Conservation (phyloP, 192 early-diverging fungal genomes). For the Linnemannia elongata region DNA sequence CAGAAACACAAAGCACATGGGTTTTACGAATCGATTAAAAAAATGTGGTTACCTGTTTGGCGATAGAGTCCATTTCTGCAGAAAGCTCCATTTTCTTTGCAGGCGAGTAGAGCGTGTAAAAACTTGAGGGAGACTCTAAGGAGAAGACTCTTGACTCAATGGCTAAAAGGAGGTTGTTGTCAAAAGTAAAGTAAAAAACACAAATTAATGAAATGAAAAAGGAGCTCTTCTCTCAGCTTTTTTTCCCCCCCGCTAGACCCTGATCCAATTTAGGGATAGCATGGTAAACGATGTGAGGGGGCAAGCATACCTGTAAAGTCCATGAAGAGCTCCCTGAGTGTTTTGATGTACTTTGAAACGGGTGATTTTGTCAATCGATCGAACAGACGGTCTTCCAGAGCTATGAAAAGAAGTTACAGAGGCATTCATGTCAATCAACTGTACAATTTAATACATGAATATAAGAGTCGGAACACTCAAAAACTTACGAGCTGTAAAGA, state of each 20-base stretch:
- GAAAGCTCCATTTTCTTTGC: slow-evolving; percentile 54
- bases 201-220: background rate
- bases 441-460: background rate
- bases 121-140: slow-evolving; percentile 76
- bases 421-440: background rate
- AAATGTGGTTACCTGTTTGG: slow-evolving; percentile 65
- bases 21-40: background rate
- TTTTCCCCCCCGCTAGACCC: background rate
- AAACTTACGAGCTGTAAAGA: slow-evolving; percentile 69
- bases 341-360: slow-evolving; percentile 71
- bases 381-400: slow-evolving; percentile 73
- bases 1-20: background rate
- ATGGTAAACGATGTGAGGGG: background rate
- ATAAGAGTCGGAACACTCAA: background rate
- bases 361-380: slow-evolving; percentile 67
- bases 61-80: slow-evolving; percentile 62
- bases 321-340: slow-evolving; percentile 81
- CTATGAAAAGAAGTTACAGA: slow-evolving; percentile 49
- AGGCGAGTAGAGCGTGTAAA: slow-evolving; percentile 75
- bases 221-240: background rate
- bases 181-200: background rate
- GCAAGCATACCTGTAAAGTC: slow-evolving; percentile 79
- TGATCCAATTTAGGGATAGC: background rate
- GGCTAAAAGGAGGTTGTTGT: slow-evolving; percentile 53
- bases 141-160: slow-evolving; percentile 77